phyloP scores from a whole-genome alignment of 495 filamentous ascomycete species.

The Aspergillus affinis region DNA sequence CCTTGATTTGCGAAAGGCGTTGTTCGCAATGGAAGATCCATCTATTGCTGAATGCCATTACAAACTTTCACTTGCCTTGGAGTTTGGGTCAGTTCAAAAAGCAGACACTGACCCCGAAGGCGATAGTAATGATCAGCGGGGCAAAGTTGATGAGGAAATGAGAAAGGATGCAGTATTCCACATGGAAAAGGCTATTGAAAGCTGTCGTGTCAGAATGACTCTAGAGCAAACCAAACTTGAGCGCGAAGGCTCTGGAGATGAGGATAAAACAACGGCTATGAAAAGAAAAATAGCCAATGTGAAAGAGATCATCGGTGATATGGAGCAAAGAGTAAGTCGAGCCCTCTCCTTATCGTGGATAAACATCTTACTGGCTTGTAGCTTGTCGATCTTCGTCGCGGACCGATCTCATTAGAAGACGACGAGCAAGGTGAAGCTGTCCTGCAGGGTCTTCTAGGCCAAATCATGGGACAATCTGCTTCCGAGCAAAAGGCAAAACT shows the following conservation, averaged over 20 bases:
- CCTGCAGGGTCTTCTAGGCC: slow-evolving; percentile 69
- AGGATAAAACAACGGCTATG: slow-evolving; percentile 51
- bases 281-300: slow-evolving; percentile 73
- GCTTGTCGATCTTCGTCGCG: slow-evolving; percentile 74
- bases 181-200: slow-evolving; percentile 79
- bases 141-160: slow-evolving; percentile 61
- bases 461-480: slow-evolving; percentile 66
- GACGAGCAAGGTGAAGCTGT: slow-evolving; percentile 48
- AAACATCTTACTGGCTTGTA: slow-evolving; percentile 32
- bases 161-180: slow-evolving; percentile 73
- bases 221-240: slow-evolving; percentile 68
- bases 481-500: slow-evolving; percentile 62
- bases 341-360: slow-evolving; percentile 10
- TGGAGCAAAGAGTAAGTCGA: slow-evolving; percentile 72
- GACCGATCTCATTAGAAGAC: slow-evolving; percentile 63
- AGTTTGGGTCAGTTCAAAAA: slow-evolving; percentile 82
- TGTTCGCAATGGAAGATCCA: slow-evolving; percentile 76
- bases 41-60: slow-evolving; percentile 91
- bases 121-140: slow-evolving; percentile 29
- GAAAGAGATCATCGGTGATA: slow-evolving; percentile 82
- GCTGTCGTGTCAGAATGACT: slow-evolving; percentile 70
- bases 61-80: slow-evolving; percentile 91
- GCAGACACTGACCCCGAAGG: slow-evolving; percentile 47
- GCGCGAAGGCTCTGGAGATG: slow-evolving; percentile 50
- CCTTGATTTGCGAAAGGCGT: slow-evolving; percentile 69